Base-by-base conservation (phyloP, 2,329 filamentous ascomycete species). In the Elsinoe fawcettii region DNA sequence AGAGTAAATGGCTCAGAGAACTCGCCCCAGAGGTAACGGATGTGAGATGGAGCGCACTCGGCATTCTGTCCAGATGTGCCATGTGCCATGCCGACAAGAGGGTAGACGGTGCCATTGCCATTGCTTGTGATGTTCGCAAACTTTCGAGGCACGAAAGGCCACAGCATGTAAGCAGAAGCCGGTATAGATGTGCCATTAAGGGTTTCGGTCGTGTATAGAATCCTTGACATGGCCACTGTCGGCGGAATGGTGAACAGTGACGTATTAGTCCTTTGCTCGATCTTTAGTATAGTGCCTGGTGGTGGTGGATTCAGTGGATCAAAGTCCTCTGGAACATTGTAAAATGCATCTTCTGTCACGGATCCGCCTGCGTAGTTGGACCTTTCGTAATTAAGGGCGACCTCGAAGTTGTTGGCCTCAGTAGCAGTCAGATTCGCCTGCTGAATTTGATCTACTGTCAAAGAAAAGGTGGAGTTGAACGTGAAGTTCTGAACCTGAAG, bases 81-180 rank as follows among this genome's bases (percentile, higher is more conserved):
- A 49, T 65, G 61, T 1, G 60, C 60, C 27, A 59, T 62, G 14
- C 43, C 60, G 1, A 66, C 57, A 34, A 65, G 57, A 12, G 63
- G 61, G 16, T 60, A 65, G 34, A 51, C 46, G 1, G 25, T 49
- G 1, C 47, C 18, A 43, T 51, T 57, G n/a, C 25, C 25, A 36
- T 56, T 55, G 23, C 36, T n/a, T 18, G 54, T 58, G 9, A 60
- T 30, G 18, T 53, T 57, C 5, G 46, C n/a, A 46, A 63, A 62
- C 11, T 32, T 27, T 18, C 63, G 59, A 5, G 72, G 65, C 2
- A 64, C 58, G 54, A 68, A 80, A 0, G 77, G 78, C 75, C 76
- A 80, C 1, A 80, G 71, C 11, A 80, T 66, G 63, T 71, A 79
- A 1, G 72, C 78, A 1, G 77, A 78, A 7, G 75, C 73, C 0